These are phyloP conservation scores for Acacia crassicarpa DNA, from an alignment of 306 rosid genomes.

Conservation along the genomic window DNA sequence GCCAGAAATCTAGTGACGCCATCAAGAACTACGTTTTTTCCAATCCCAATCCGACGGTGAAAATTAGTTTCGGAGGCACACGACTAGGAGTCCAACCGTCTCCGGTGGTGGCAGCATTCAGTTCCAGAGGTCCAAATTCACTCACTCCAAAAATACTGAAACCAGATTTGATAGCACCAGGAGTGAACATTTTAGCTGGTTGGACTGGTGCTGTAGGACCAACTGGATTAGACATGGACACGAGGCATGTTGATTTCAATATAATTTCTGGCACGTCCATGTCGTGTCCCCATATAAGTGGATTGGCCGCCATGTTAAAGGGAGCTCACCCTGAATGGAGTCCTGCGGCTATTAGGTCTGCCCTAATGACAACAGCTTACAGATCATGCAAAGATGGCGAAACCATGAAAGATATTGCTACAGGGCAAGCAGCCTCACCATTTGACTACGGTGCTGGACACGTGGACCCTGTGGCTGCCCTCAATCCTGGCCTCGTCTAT, in stretches of 20 bases:
- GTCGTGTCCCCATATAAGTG: constrained; percentile 95
- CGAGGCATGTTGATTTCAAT: constrained; percentile 67
- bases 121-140: constrained; percentile 88
- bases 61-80: constrained; percentile 51
- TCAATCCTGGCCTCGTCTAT: constrained; percentile 93
- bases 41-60: constrained; percentile 55
- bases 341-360: constrained; percentile 83
- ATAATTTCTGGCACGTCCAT: constrained; percentile 92
- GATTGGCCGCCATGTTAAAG: constrained; percentile 79
- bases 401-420: constrained; percentile 54
- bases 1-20: constrained; percentile 55
- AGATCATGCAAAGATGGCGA: constrained; percentile 50
- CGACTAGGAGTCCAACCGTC: constrained; percentile 73
- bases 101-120: constrained; percentile 85
- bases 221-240: constrained; percentile 54
- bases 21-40: constrained; percentile 54
- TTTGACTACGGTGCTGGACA: constrained; percentile 90
- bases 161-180: constrained; percentile 92
- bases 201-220: constrained; percentile 81
- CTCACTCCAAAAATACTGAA: constrained; percentile 73
- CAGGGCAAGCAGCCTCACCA: constrained; percentile 66
- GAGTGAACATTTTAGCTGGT: constrained; percentile 88
- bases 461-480: constrained; percentile 76
- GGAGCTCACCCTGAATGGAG: constrained; percentile 84
- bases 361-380: constrained; percentile 93